These are phyloP conservation scores for Xylaria sp. DNA, from an alignment of 2,329 filamentous ascomycete species.

Conservation along the genomic window DNA sequence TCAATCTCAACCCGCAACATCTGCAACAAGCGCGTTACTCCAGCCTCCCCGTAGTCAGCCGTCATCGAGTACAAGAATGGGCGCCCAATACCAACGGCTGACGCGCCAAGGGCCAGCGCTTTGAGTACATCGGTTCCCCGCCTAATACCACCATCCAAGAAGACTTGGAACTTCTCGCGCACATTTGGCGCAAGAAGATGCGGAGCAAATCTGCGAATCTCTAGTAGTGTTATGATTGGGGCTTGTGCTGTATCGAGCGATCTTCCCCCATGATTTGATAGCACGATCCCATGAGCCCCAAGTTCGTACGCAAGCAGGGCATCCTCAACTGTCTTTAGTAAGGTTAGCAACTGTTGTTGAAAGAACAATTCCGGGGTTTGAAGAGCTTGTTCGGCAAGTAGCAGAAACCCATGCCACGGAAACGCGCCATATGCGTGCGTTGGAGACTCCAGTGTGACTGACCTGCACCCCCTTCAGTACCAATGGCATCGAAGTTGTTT, in stretches of 20 bases:
- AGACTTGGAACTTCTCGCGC: background rate
- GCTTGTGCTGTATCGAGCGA: background rate
- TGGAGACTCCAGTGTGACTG: background rate
- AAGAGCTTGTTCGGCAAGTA: background rate
- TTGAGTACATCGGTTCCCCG: slow-evolving; percentile 59
- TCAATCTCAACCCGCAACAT: slow-evolving; percentile 35
- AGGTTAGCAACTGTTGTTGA: background rate
- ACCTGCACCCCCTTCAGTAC: background rate
- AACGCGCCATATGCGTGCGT: background rate
- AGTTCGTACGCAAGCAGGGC: background rate
- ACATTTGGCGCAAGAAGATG: background rate
- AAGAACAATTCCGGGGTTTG: background rate
- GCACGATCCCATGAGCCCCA: background rate
- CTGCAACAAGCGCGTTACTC: slow-evolving; percentile 17
- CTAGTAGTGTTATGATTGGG: background rate
- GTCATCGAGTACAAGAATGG: slow-evolving; percentile 6
- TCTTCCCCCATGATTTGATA: background rate
- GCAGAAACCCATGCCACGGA: background rate
- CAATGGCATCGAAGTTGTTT: background rate
- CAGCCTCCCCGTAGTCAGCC: slow-evolving; percentile 30
- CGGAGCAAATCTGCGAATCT: background rate
- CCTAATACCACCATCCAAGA: background rate
- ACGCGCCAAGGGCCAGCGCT: slow-evolving; percentile 62
- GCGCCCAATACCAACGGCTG: background rate
- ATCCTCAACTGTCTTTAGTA: background rate